Evolutionary conservation across 1,284 basidiomycete species (phyloP), one percentile per base, ranked within the genome.

Genomic region (Grifola frondosa): DNA sequence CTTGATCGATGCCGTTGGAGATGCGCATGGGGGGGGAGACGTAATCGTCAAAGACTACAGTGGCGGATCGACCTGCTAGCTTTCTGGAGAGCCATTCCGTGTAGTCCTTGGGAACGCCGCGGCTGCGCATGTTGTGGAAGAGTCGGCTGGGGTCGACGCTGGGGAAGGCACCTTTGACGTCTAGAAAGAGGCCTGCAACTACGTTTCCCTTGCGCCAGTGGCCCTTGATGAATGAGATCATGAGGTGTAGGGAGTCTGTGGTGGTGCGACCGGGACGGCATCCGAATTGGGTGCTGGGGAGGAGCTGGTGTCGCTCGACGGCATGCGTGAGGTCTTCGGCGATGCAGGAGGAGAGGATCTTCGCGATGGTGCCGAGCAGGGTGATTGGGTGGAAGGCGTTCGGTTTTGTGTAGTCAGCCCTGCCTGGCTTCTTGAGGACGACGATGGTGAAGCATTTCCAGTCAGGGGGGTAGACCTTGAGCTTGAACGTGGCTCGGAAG

Each of bases 311-410:
- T 11, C 40, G n/a, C 42, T 65, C 58, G 1, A 46, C 29, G 21
- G 63, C 13, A 41, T 49, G 47, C 19, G 46, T 22, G 7, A 57
- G 23, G 15, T 52, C 37, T 1, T 58, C 53, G 1, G 65, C 48
- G 2, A 63, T 33, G 12, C 50, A 40, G 3, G 55, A 43, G 4
- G 60, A 57, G 5, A 66, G 40, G 0, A 67, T 40, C 38, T 72
- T 73, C 10, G 58, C 59, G 3, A 69, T 51, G 0, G 58, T 62
- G 41, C 65, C 55, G 0, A 65, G 55, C 0, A 75, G 63, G 0
- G 64, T 63, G 2, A 74, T 71, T 0, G 71, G 71, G 0, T 67
- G 50, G 43, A 67, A 73, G 0, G 71, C 54, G 9, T 62, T 62
- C 0, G 68, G 48, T 0, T 54, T 22, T 0, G 51, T 44, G 47